Percentiles rank a stretch among this genome's conserved stretches.
Evolutionary conservation across 768 basidiomycete species (phyloP).

Genomic region (Pleurotus giganteus): DNA sequence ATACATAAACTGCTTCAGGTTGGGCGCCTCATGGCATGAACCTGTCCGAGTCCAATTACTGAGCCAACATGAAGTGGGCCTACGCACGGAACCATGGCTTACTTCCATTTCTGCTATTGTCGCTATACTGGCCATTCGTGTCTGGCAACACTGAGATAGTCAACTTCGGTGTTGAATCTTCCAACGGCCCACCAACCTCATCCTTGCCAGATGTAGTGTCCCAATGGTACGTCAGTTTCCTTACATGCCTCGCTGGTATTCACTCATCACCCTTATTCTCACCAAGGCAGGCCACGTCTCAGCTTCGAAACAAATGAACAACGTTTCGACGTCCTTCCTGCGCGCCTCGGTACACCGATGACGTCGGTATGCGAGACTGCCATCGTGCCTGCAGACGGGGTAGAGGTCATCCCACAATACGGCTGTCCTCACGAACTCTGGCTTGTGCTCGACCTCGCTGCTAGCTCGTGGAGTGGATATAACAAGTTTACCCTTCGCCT

Average conservation of each 20-base stretch:
- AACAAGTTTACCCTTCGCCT: conserved; percentile 48
- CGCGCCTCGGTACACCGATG: background rate
- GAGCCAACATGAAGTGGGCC: too few species aligned
- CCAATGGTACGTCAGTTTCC: conserved; percentile 26
- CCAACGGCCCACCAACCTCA: background rate
- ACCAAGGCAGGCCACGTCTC: background rate
- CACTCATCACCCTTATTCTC: background rate
- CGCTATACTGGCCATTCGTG: background rate
- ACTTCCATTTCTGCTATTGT: too few species aligned
- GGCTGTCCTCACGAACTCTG: conserved; percentile 44
- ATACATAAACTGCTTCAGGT: too few species aligned
- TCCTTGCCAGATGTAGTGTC: conserved; percentile 11
- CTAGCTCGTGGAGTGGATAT: conserved; percentile 36
- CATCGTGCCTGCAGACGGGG: background rate
- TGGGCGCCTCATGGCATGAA: too few species aligned
- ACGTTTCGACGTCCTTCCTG: background rate
- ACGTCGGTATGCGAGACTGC: conserved; percentile 5
- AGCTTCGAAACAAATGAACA: background rate
- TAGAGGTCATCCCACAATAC: background rate
- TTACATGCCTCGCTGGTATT: background rate
- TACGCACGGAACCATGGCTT: too few species aligned
- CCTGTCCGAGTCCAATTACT: too few species aligned
- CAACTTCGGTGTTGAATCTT: conserved; percentile 40
- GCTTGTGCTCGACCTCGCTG: conserved; percentile 45
- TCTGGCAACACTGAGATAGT: conserved; percentile 66